These are phyloP conservation scores for Annulohypoxylon nitens DNA, from an alignment of 495 filamentous ascomycete genomes.

Conservation along the genomic window DNA sequence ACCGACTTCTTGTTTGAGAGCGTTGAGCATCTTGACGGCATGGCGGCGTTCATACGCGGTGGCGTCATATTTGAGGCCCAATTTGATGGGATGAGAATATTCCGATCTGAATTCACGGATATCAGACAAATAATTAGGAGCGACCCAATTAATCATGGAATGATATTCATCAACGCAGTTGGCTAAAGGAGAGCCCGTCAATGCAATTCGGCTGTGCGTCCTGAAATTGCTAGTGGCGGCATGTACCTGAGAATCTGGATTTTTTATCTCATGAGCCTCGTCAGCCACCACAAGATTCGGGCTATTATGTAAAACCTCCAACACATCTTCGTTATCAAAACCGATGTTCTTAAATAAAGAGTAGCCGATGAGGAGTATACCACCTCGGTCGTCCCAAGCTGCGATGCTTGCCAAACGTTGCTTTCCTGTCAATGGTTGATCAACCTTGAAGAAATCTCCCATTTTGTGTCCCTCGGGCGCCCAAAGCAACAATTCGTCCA, in stretches of 20 bases:
- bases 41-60: conserved; percentile 62
- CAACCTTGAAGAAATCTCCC: conserved; percentile 67
- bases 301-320: conserved; percentile 63
- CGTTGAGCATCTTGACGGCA: conserved; percentile 73
- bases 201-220: conserved; percentile 80
- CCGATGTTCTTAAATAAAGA: conserved; percentile 66
- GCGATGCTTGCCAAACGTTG: conserved; percentile 62
- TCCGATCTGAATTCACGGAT: conserved; percentile 72
- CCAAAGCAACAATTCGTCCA: conserved; percentile 81
- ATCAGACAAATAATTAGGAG: conserved; percentile 80
- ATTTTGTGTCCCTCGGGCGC: conserved; percentile 62
- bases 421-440: conserved; percentile 33
- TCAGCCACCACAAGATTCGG: conserved; percentile 87
- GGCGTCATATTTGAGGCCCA: conserved; percentile 77
- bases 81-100: conserved; percentile 79
- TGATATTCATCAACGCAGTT: conserved; percentile 89
- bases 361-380: conserved; percentile 82
- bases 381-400: conserved; percentile 74
- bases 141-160: conserved; percentile 89
- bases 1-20: conserved; percentile 76
- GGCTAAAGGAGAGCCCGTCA: conserved; percentile 88
- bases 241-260: conserved; percentile 64
- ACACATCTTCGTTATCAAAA: conserved; percentile 46
- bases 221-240: conserved; percentile 67
- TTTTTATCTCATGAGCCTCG: conserved; percentile 88